These are phyloP conservation scores for Torrubiella hemipterigena DNA, from an alignment of 2,329 filamentous ascomycete species.

Conservation along the genomic window DNA sequence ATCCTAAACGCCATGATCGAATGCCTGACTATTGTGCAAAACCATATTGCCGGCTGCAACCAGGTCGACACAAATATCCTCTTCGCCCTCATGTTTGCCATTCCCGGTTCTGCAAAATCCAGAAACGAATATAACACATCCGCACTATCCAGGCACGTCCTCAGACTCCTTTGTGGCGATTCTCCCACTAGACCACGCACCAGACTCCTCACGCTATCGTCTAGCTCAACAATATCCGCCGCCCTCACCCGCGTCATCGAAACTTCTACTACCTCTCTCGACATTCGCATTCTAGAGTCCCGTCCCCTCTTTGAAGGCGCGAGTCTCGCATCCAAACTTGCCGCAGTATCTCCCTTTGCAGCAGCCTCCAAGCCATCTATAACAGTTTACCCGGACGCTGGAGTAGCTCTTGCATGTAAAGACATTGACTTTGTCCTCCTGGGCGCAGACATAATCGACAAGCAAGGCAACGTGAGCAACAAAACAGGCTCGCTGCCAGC, in stretches of 20 bases:
- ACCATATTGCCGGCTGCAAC: slow-evolving; percentile 12
- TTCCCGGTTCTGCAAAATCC: no score
- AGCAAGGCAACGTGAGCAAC: slow-evolving; percentile 48
- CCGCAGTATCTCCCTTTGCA: slow-evolving; percentile 24
- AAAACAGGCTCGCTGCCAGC: slow-evolving; percentile 53
- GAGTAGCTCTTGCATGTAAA: slow-evolving; percentile 37
- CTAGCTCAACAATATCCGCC: slow-evolving; percentile 46
- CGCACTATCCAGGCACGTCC: no score
- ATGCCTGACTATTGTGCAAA: slow-evolving; percentile 28
- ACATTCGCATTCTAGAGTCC: slow-evolving; percentile 53
- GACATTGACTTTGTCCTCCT: slow-evolving; percentile 47
- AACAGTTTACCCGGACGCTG: slow-evolving; percentile 47
- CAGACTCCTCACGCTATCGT: slow-evolving; percentile 47
- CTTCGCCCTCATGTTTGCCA: no score
- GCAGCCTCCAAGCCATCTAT: slow-evolving; percentile 25
- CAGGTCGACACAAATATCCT: no score
- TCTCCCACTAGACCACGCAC: slow-evolving; percentile 16
- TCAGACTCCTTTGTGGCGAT: slow-evolving; percentile 17
- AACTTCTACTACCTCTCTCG: slow-evolving; percentile 22
- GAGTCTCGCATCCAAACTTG: slow-evolving; percentile 37
- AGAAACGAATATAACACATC: no score
- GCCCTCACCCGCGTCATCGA: slow-evolving; percentile 31
- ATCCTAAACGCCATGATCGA: slow-evolving; percentile 38
- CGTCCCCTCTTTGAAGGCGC: slow-evolving; percentile 55
- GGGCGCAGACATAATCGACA: slow-evolving; percentile 51